Evolutionary conservation across 164 flowering plant species (phyloP), one percentile per base, ranked within the genome.

Genomic region (Berberis vulgaris): DNA sequence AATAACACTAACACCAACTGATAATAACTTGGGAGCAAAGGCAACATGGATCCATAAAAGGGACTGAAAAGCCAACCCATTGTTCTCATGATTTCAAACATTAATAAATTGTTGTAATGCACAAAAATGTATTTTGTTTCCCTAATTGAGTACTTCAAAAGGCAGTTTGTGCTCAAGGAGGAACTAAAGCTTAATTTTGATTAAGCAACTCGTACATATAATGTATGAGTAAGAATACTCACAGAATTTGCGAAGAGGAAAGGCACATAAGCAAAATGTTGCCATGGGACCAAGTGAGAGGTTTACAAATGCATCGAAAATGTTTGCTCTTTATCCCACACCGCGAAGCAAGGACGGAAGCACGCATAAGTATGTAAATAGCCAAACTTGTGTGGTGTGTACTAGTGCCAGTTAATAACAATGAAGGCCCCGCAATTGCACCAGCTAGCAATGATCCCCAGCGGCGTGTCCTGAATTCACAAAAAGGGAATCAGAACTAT

Each of bases 231-330:
- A 9, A 52, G n/a, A 1, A 52, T 52, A 76, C 93, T 55, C 83
- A 89, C 98, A 93, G 68, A 72, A 93, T 93, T 74, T 90, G 97
- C 3, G 98, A 85, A 65, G 98, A 90, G 41, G 98, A 82, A 50
- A 93, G 87, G 67, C 97, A 93, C 98, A 90, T 93, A 13, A 93
- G 97, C 74, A 93, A 93, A 61, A 87, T 78, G 79, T 93, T 97
- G 52, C 98, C 98, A 71, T 90, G 86, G 7, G 84, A 69, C 98
- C 98, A 93, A 47, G 96, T 83, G 49, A 93, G 80, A 58, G 98
- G 98, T 72, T 85, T 90, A 72, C 97, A 94, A 57, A 86, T 63
- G 47, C 59, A 69, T 60, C 97, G 93, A 77, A 90, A 91, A 38
- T 86, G 76, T 65, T 81, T 82, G 80, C 98, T 94, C 67, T 94